Percentiles rank a stretch among this genome's conserved stretches.
Evolutionary conservation across 2,329 filamentous ascomycete species (phyloP).

Genomic region (Sphaerostilbella broomeana): DNA sequence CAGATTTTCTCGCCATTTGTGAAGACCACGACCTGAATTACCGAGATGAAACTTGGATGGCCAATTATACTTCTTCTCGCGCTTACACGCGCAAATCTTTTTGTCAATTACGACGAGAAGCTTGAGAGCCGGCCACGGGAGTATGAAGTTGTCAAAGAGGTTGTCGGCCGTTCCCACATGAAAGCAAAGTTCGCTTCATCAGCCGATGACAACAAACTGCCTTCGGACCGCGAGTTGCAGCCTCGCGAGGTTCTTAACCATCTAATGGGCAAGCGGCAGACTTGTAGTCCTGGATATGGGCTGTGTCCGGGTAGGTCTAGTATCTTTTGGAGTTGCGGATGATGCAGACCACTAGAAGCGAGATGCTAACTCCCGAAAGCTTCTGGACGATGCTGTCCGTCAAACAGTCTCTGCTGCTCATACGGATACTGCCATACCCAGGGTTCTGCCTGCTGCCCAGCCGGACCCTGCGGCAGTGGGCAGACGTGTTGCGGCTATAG

Average conservation of each 20-base stretch:
- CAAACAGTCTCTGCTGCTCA: slow-evolving; percentile 15
- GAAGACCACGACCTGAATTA: no score
- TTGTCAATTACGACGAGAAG: slow-evolving; percentile 11
- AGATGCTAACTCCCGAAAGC: neutral
- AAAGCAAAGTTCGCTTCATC: slow-evolving; percentile 4
- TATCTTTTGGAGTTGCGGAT: neutral
- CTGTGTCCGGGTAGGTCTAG: slow-evolving; percentile 17
- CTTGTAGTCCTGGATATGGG: slow-evolving; percentile 18
- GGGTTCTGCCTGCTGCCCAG: slow-evolving; percentile 17
- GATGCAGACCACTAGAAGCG: neutral
- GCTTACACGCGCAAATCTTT: slow-evolving; percentile 2
- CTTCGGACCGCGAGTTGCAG: slow-evolving; percentile 1
- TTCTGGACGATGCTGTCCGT: slow-evolving; percentile 17
- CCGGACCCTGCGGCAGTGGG: slow-evolving; percentile 15
- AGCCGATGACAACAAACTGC: slow-evolving; percentile 3
- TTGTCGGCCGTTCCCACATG: slow-evolving; percentile 8
- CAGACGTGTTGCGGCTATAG: slow-evolving; percentile 17
- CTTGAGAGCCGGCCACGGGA: slow-evolving; percentile 11
- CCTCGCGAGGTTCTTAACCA: slow-evolving; percentile 6
- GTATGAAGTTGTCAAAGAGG: slow-evolving; percentile 8
- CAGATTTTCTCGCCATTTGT: no score
- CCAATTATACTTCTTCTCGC: neutral
- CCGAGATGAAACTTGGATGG: neutral
- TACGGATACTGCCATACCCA: slow-evolving; percentile 20
- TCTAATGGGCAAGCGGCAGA: slow-evolving; percentile 15